phyloP scores from a whole-genome alignment of 2,329 filamentous ascomycete species.

The Metarhizium brunneum region DNA sequence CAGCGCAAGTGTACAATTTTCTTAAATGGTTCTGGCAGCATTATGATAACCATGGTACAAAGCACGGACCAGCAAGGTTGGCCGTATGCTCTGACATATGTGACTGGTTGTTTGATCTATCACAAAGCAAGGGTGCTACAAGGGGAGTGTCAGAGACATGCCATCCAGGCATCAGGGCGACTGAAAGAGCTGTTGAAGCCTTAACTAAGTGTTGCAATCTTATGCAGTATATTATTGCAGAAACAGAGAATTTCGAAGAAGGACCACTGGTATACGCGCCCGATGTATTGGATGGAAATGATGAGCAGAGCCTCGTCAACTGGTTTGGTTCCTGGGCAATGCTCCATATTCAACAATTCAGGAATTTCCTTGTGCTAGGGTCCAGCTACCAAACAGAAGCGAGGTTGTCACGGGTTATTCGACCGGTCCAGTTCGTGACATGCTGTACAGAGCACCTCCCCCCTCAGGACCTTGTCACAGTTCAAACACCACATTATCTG shows the following conservation, averaged over 20 bases:
- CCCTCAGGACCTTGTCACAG: not conserved
- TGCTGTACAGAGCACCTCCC: not conserved
- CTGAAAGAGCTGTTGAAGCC: not conserved
- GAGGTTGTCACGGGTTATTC: conserved; percentile 16
- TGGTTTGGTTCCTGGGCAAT: conserved; percentile 54
- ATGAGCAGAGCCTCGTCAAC: conserved; percentile 54
- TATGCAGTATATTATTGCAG: conserved; percentile 11
- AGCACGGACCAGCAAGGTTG: conserved; percentile 14
- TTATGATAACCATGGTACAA: conserved; percentile 8
- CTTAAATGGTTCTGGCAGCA: conserved; percentile 25
- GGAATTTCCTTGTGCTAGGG: conserved; percentile 47
- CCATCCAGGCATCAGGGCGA: not conserved
- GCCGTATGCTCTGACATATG: conserved; percentile 19
- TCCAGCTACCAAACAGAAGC: conserved; percentile 20
- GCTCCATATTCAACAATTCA: conserved; percentile 37
- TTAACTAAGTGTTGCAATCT: conserved; percentile 14
- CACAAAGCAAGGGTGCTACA: conserved; percentile 10
- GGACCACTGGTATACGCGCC: conserved; percentile 36
- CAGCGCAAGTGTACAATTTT: conserved; percentile 22
- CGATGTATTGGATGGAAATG: conserved; percentile 41
- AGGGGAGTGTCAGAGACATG: not conserved
- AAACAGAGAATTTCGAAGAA: conserved; percentile 7
- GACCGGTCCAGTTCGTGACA: conserved; percentile 1
- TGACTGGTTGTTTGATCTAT: conserved; percentile 21
- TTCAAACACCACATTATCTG: not conserved